phyloP scores from a whole-genome alignment of 2,329 filamentous ascomycete species.

The Xylaria arbuscula region DNA sequence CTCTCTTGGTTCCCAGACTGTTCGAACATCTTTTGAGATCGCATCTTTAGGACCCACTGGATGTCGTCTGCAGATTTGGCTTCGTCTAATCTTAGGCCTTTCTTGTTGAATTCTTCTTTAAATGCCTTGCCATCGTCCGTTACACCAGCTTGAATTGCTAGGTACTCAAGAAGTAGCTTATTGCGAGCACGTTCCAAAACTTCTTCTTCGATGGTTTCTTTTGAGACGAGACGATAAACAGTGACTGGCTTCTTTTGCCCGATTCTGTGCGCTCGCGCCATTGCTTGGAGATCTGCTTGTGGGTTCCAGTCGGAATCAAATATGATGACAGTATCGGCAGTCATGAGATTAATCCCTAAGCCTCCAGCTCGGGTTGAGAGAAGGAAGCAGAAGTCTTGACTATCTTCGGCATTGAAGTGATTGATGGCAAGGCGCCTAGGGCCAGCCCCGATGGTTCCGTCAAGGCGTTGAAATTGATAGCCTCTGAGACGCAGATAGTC shows the following conservation, averaged over 20 bases:
- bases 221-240: constrained; percentile 95
- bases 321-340: constrained; percentile 95
- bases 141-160: constrained; percentile 96
- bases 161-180: constrained; percentile 96
- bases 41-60: constrained; percentile 93
- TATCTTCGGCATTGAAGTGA: constrained; percentile 97
- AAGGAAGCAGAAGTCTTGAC: constrained; percentile 95
- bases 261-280: constrained; percentile 98
- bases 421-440: constrained; percentile 94
- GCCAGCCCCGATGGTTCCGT: constrained; percentile 91
- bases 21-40: constrained; percentile 99
- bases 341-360: constrained; percentile 99
- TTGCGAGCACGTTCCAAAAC: constrained; percentile 95
- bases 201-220: constrained; percentile 98
- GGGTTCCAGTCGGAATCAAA: constrained; percentile 99
- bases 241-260: constrained; percentile 96
- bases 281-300: constrained; percentile 96
- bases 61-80: constrained; percentile 95
- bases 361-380: constrained; percentile 95
- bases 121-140: constrained; percentile 92
- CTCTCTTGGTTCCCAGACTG: constrained; percentile 97
- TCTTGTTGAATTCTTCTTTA: constrained; percentile 80
- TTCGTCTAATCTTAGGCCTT: constrained; percentile 78
- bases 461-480: constrained; percentile 94
- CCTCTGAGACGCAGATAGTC: constrained; percentile 93